Evolutionary conservation across 2,329 filamentous ascomycete species (phyloP), one percentile per base, ranked within the genome.

Genomic region (Penicillium sp.): DNA sequence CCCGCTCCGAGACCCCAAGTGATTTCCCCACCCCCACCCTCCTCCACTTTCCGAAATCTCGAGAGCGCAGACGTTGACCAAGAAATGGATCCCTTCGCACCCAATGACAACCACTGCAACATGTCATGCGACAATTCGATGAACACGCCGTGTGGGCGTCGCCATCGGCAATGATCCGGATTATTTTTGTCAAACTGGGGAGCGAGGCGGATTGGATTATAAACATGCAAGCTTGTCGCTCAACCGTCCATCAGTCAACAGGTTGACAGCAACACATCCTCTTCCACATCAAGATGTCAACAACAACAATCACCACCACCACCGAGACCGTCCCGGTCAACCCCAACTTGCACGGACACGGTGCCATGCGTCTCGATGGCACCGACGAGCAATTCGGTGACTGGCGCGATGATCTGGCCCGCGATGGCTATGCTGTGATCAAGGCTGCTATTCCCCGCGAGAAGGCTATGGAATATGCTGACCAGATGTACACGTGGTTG

Each of bases 391-490:
- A 39, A 5, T 59, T 51, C 40, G 58, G 57, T 18, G 58, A 62
- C 35, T 62, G 57, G 37, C 54, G 58, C 4, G 58, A 61, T 35
- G 57, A 61, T 25, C 50, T 70, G 4, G 59, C 55, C 4, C 57
- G 65, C 11, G 63, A 77, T 46, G 74, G 74, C 3, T 76, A 63
- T 51, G 70, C 69, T 1, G 66, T 77, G n/a, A 61, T 77, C 46
- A 76, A 76, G 47, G 68, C 68, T 2, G 72, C 72, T 1, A 68
- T 77, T 38, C 70, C 73, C 0, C 57, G 52, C 2, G 73, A 73
- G 18, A 63, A 64, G 28, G 73, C 73, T 1, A 51, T 58, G 9
- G 47, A 60, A 27, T 61, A 64, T 25, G 58, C 62, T 4, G 59
- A 60, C 32, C 50, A 49, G 18, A 55, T 62, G 47, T 51, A 55